These are phyloP conservation scores for Botrytis sinoallii DNA, from an alignment of 2,329 filamentous ascomycete genomes.

Conservation along the genomic window DNA sequence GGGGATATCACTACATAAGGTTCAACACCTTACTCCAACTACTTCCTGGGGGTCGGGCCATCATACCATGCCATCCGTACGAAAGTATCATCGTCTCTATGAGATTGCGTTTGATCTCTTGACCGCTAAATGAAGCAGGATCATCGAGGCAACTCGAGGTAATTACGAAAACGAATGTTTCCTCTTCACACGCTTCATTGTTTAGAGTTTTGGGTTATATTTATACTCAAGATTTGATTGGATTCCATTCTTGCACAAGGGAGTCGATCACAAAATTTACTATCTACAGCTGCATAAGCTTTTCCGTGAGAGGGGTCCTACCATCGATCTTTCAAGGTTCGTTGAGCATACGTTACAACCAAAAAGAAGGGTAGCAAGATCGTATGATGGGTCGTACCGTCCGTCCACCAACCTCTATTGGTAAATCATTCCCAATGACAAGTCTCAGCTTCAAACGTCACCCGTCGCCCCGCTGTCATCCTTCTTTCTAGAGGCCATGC, in stretches of 20 bases:
- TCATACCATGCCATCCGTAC: background rate
- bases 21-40: constrained; percentile 4
- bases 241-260: background rate
- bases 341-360: background rate
- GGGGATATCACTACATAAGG: background rate
- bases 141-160: background rate
- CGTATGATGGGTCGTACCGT: constrained; percentile 2
- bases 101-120: constrained; percentile 7
- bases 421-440: constrained; percentile 11
- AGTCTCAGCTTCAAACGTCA: constrained; percentile 7
- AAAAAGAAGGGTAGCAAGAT: constrained; percentile 3
- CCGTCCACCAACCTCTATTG: background rate
- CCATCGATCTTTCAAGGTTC: constrained; percentile 9
- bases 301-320: background rate
- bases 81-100: background rate
- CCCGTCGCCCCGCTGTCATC: constrained; percentile 12
- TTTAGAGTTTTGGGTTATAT: background rate
- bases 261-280: background rate
- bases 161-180: background rate
- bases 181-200: background rate
- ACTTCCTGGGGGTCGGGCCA: background rate
- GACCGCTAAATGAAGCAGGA: background rate
- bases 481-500: background rate
- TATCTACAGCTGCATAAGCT: background rate
- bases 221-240: background rate